Percentiles rank a stretch among this genome's conserved stretches.
phyloP scores from a whole-genome alignment of 2,329 filamentous ascomycete genomes.

The Chrysoporthe deuterocubensis region DNA sequence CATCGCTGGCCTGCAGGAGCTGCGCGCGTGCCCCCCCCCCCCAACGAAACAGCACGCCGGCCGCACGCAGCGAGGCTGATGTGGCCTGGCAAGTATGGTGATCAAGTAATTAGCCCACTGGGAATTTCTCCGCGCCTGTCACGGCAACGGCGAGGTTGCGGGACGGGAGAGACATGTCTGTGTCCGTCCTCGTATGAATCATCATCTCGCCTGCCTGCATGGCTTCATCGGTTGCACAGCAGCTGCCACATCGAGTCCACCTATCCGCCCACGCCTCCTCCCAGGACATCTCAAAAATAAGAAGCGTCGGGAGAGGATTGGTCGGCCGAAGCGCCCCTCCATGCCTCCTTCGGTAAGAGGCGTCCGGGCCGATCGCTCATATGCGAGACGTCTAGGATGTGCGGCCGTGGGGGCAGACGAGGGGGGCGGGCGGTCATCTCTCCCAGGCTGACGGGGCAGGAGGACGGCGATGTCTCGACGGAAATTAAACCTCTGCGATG shows the following conservation, averaged over 20 bases:
- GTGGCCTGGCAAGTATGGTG: too few species aligned
- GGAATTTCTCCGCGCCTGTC: background rate
- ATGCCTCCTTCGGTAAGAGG: background rate
- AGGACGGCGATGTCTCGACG: too few species aligned
- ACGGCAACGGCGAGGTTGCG: too few species aligned
- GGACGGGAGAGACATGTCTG: constrained; percentile 2
- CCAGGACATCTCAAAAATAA: background rate
- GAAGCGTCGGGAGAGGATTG: background rate
- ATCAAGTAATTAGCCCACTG: background rate
- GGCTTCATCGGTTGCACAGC: background rate
- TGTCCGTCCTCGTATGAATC: background rate
- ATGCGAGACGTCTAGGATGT: background rate
- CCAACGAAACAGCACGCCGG: too few species aligned
- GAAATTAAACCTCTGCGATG: too few species aligned
- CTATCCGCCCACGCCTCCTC: background rate
- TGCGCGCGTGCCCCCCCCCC: too few species aligned
- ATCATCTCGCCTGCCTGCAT: constrained; percentile 6
- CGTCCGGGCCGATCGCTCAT: background rate
- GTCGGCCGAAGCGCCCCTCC: background rate
- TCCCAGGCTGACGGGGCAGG: too few species aligned
- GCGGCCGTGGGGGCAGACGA: background rate
- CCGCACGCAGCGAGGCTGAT: too few species aligned
- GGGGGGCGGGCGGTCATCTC: background rate
- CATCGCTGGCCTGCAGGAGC: too few species aligned
- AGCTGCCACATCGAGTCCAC: constrained; percentile 5